Conservation (phyloP, 2,329 filamentous ascomycete species). For the Sclerotinia trifoliorum region DNA sequence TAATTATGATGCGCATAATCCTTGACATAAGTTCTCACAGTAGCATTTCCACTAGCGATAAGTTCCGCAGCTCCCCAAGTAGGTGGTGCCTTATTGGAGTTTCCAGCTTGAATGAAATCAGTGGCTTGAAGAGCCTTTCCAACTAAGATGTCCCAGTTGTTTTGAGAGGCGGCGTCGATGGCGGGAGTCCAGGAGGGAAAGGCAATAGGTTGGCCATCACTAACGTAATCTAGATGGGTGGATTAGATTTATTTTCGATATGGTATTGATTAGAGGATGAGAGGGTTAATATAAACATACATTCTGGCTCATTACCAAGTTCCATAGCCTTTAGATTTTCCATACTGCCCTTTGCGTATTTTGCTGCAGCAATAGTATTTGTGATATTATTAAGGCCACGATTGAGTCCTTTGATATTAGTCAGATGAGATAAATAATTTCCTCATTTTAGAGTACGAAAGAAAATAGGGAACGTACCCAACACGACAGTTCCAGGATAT, state of each 20-base stretch:
- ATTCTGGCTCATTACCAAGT: conserved; percentile 58
- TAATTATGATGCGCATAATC: conserved; percentile 40
- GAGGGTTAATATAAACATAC: conserved; percentile 40
- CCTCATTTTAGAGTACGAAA: not conserved
- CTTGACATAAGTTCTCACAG: conserved; percentile 32
- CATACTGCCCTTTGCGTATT: conserved; percentile 46
- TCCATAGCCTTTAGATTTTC: conserved; percentile 54
- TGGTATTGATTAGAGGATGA: not conserved
- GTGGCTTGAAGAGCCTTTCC: conserved; percentile 27
- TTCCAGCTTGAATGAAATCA: conserved; percentile 36
- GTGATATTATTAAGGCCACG: conserved; percentile 51
- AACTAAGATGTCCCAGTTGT: conserved; percentile 33
- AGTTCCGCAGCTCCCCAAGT: conserved; percentile 37
- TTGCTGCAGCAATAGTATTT: conserved; percentile 55
- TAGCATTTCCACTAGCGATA: conserved; percentile 32
- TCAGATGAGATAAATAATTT: conserved; percentile 8
- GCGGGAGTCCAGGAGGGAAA: conserved; percentile 33
- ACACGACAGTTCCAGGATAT: conserved; percentile 51
- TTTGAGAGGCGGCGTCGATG: conserved; percentile 34
- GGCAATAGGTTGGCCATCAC: conserved; percentile 38
- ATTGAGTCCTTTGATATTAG: conserved; percentile 45
- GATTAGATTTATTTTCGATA: conserved; percentile 8
- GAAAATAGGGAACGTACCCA: conserved; percentile 40
- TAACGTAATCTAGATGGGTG: conserved; percentile 37
- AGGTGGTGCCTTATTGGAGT: conserved; percentile 34